Base-by-base conservation (phyloP, 2,329 filamentous ascomycete genomes). In the Cordyceps farinosa region DNA sequence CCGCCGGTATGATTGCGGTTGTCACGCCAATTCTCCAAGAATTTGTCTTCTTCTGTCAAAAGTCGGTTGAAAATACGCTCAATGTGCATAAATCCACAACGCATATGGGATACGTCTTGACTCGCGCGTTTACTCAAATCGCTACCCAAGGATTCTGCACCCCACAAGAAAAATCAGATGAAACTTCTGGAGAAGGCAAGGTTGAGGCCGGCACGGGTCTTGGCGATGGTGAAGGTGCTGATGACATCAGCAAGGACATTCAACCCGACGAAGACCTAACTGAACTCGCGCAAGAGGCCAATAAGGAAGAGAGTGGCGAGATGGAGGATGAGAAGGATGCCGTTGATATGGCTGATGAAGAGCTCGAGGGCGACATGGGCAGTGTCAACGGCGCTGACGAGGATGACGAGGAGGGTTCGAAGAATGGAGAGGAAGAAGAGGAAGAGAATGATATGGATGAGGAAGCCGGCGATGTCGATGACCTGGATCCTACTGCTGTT, bases 181-280 rank as follows among this genome's bases (percentile, higher is more conserved):
- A 88, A 55, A 86, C 88, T 63, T 82, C 87, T 57, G 86, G 85
- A 27, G 85, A 90, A 64, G 91, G 93, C 13, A 90, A 96, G 69
- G 81, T 97, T 36, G 94, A 99, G 75, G 87, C 87, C 44, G 96
- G 96, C 17, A 98, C 93, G 11, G 96, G 95, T 40, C 86, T 99
- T 30, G 96, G 95, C 27, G 95, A 97, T 52, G 96, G 95, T 11
- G 91, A 97, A 75, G 96, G 94, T 22, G 93, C 90, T 5, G 93
- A 99, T 73, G 94, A 99, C 75, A 98, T 99, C 67, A 98, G 93
- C 76, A 98, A 99, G 73, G 95, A 99, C 71, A 90, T 99, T 53
- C 87, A 91, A 66, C 89, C 94, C 17, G 94, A 99, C 65, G 95
- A 99, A 74, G 93, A 99, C 72, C 79, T 99, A 5, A 87, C 90